A percentile compares a stretch with the other conserved stretches of the same genome.
Evolutionary conservation across 768 basidiomycete genomes (phyloP).

Genomic region (Amanita pallidorosea): DNA sequence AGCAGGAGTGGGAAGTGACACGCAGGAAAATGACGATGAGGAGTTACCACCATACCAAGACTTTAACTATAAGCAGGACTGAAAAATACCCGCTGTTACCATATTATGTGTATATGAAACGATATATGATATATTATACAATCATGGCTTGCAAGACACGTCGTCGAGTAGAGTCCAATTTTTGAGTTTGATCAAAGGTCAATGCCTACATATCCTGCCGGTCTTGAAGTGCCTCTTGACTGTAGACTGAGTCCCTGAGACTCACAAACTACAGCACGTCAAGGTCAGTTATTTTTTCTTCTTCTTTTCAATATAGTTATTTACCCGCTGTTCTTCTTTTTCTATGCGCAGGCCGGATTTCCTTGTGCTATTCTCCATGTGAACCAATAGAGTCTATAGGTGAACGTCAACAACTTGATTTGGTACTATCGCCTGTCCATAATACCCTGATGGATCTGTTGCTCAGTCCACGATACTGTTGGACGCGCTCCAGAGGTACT

Average conservation of each 20-base stretch:
- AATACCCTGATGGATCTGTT: slow-evolving; percentile 56
- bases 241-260: slow-evolving; percentile 16
- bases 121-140: background rate
- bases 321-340: slow-evolving; percentile 46
- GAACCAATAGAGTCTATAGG: slow-evolving; percentile 54
- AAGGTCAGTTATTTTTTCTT: background rate
- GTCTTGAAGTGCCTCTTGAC: slow-evolving; percentile 7
- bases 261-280: slow-evolving; percentile 13
- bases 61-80: slow-evolving; percentile 9
- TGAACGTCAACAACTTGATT: background rate
- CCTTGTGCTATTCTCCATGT: slow-evolving; percentile 50
- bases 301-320: slow-evolving; percentile 8
- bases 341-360: slow-evolving; percentile 38
- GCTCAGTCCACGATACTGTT: slow-evolving; percentile 41
- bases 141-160: background rate
- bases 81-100: background rate
- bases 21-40: slow-evolving; percentile 22
- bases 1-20: slow-evolving; percentile 12
- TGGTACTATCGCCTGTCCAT: background rate
- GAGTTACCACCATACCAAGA: slow-evolving; percentile 41
- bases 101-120: background rate
- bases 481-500: slow-evolving; percentile 36
- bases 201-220: background rate
- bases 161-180: no score
- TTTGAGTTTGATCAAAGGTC: background rate